Evolutionary conservation across 2,329 filamentous ascomycete species (phyloP), one percentile per base, ranked within the genome.

Genomic region (Bipolaris zeicola): DNA sequence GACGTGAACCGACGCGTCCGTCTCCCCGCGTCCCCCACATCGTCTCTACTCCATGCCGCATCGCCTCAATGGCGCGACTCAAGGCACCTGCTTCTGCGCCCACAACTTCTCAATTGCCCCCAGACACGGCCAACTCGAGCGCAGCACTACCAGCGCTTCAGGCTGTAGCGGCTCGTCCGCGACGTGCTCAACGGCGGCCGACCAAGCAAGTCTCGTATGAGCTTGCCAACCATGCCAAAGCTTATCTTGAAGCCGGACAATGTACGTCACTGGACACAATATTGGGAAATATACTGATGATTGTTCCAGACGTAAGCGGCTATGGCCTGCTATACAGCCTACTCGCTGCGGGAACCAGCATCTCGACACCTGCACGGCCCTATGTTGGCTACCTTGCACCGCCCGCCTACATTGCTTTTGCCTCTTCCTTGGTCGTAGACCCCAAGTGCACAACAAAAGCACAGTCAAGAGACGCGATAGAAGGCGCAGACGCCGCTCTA

Each of bases 371-470:
- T 2, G 69, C 72, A 1, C 67, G 70, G 50, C 66, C 65, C 3
- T 70, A 74, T 31, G 80, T 85, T 0, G 84, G 85, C 10, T 84
- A 84, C 55, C 77, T 92, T 16, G 90, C 94, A 1, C 85, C 89
- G 2, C 82, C 89, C 0, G 84, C 86, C 54, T 88, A 94, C 62
- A 80, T 98, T 22, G 88, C 90, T 6, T 80, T 97, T 7, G 83
- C 92, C n/a, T 86, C 83, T 41, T 95, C 91, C 1, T 80, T 97
- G n/a, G 77, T 88, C n/a, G 84, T 95, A 13, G 92, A 96, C 68
- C 94, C 94, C 0, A 78, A 81, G 22, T 85, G 90, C 62, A 97
- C 93, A 1, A 95, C 88, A 3, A 87, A 90, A 47, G 84, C 89
- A 3, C 81, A 83, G 26, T 84, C 86, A 7, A 68, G 78, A 11